Percentiles rank a stretch among this genome's conserved stretches.
These are phyloP conservation scores for Paecilomyces niveus DNA, from an alignment of 2,329 filamentous ascomycete genomes.

Conservation along the genomic window DNA sequence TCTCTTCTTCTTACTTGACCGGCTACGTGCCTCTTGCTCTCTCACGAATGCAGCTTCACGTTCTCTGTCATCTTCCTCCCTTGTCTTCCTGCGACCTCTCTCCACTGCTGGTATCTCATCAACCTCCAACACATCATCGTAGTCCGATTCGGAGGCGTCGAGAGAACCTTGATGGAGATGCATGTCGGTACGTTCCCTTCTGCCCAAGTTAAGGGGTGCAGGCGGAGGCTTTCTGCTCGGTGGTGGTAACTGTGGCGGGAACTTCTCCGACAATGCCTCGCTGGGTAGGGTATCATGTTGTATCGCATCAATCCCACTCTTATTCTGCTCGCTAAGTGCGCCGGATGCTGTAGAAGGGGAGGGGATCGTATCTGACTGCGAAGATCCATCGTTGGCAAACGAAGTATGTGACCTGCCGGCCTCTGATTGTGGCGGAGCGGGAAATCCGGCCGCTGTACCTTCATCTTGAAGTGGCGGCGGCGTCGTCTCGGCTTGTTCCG, in stretches of 20 bases:
- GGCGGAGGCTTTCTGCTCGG: constrained; percentile 76
- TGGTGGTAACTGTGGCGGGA: constrained; percentile 37
- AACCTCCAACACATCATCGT: constrained; percentile 68
- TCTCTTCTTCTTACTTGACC: constrained; percentile 65
- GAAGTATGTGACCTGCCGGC: not conserved
- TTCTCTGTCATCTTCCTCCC: constrained; percentile 78
- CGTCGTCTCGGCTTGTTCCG: not conserved
- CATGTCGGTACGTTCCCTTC: constrained; percentile 33
- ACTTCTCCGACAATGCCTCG: constrained; percentile 3
- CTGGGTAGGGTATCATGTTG: not conserved
- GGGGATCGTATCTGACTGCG: not conserved
- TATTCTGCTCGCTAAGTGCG: not conserved
- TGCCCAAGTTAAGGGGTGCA: constrained; percentile 68
- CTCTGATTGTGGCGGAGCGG: not conserved
- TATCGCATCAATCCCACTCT: constrained; percentile 1
- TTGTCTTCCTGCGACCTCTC: constrained; percentile 72
- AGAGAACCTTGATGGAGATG: constrained; percentile 39
- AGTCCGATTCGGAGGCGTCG: constrained; percentile 73
- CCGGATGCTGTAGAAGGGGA: not conserved
- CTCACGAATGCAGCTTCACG: constrained; percentile 62
- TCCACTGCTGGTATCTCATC: constrained; percentile 53
- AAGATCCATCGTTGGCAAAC: not conserved
- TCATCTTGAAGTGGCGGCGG: not conserved
- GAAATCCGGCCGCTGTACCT: not conserved
- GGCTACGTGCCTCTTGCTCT: constrained; percentile 63